Evolutionary conservation across 306 rosid species (phyloP).

Genomic region (Hippophae rhamnoides): DNA sequence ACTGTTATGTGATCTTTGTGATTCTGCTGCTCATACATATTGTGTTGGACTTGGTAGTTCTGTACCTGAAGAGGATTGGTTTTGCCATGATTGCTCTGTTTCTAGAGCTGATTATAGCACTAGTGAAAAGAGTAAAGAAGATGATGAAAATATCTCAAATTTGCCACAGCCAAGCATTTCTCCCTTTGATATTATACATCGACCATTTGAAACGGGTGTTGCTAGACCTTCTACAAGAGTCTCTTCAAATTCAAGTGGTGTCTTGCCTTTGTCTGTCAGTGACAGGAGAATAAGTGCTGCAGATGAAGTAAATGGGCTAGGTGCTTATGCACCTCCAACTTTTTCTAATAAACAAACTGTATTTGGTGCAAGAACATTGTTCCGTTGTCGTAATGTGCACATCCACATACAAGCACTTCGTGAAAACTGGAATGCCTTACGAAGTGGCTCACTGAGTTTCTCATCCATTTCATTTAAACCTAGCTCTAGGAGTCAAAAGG

Average conservation of each 20-base stretch:
- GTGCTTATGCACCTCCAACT: not conserved
- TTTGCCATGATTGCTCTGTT: conserved; percentile 51
- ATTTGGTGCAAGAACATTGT: conserved; percentile 34
- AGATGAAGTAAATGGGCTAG: conserved; percentile 9
- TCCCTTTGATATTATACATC: conserved; percentile 24
- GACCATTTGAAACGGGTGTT: conserved; percentile 3
- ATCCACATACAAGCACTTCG: conserved; percentile 37
- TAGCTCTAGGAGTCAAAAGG: conserved; percentile 23
- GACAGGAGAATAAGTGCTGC: conserved; percentile 19
- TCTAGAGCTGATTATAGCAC: conserved; percentile 21
- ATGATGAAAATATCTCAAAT: conserved; percentile 13
- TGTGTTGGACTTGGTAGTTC: conserved; percentile 68
- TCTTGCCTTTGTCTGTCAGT: conserved; percentile 17
- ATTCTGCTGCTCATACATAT: conserved; percentile 60
- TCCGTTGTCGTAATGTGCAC: conserved; percentile 34
- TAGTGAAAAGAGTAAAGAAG: conserved; percentile 11
- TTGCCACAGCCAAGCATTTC: conserved; percentile 10
- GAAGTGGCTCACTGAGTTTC: conserved; percentile 54
- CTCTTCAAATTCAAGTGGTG: conserved; percentile 15
- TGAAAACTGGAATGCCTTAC: conserved; percentile 61
- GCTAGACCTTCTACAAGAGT: conserved; percentile 15
- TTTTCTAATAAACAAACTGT: conserved; percentile 7
- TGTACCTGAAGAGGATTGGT: conserved; percentile 89
- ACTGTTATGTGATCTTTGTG: conserved; percentile 67
- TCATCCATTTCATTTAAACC: conserved; percentile 26